Percentiles rank a stretch among this genome's conserved stretches.
phyloP scores from a whole-genome alignment of 257 asterid species.

The Petunia secreta region DNA sequence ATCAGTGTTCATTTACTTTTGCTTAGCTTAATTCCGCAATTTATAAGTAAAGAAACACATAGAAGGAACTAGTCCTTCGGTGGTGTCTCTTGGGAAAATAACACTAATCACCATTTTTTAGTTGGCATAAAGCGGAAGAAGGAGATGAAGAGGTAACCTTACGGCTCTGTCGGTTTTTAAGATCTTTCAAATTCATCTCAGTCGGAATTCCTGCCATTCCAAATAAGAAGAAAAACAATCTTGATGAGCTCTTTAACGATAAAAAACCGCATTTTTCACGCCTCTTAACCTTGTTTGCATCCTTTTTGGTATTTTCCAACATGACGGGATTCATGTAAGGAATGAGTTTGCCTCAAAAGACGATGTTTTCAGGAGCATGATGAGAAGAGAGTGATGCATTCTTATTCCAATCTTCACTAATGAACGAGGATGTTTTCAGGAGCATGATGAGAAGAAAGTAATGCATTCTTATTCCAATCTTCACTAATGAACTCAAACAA shows the following conservation, averaged over 20 bases:
- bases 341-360: slow-evolving; percentile 70
- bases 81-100: too few species aligned
- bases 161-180: slow-evolving; percentile 64
- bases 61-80: too few species aligned
- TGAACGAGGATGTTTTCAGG: slow-evolving; percentile 51
- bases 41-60: too few species aligned
- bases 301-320: slow-evolving; percentile 22
- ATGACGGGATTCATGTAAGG: slow-evolving; percentile 37
- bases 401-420: slow-evolving; percentile 34
- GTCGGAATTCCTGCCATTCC: slow-evolving; percentile 55
- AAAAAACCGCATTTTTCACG: neutral
- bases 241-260: slow-evolving; percentile 33
- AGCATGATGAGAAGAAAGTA: neutral
- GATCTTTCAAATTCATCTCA: slow-evolving; percentile 54
- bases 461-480: slow-evolving; percentile 24
- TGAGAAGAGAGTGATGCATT: neutral
- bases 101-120: slow-evolving; percentile 16
- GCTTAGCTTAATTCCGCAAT: too few species aligned
- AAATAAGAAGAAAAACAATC: slow-evolving; percentile 55
- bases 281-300: slow-evolving; percentile 10
- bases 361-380: slow-evolving; percentile 40
- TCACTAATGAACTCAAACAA: slow-evolving; percentile 46
- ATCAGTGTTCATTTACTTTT: too few species aligned
- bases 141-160: slow-evolving; percentile 32
- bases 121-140: neutral